These are phyloP conservation scores for Xanthoconium separans DNA, from an alignment of 1,284 basidiomycete species.

Conservation along the genomic window DNA sequence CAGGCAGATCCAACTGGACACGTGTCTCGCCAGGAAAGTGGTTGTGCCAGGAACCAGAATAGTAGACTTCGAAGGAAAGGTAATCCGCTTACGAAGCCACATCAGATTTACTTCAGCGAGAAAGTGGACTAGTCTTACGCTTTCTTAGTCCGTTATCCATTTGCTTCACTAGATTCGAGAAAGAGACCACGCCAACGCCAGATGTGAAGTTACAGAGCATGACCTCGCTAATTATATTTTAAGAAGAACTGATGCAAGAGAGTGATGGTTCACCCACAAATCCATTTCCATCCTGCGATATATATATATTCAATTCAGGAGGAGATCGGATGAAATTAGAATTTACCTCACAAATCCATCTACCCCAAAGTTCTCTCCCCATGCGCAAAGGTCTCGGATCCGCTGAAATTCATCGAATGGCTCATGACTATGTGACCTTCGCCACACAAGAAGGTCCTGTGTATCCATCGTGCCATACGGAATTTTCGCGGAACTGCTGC, in stretches of 20 bases:
- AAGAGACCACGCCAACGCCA: constrained; percentile 40
- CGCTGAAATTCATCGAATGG: constrained; percentile 28
- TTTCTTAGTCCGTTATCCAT: background rate
- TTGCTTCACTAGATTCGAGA: constrained; percentile 18
- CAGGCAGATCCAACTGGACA: constrained; percentile 32
- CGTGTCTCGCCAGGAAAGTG: constrained; percentile 37
- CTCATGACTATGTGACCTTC: constrained; percentile 18
- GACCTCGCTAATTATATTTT: constrained; percentile 40
- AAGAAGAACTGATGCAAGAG: background rate
- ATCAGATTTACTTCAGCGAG: background rate
- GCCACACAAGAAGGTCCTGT: constrained; percentile 44
- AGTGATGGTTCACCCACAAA: constrained; percentile 37
- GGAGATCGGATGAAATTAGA: background rate
- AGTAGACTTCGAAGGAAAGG: constrained; percentile 13
- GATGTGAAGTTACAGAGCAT: constrained; percentile 50
- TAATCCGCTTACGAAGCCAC: background rate
- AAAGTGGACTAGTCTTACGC: constrained; percentile 2
- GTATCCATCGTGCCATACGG: constrained; percentile 39
- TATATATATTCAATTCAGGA: background rate
- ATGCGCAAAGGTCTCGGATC: constrained; percentile 36
- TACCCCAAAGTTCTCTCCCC: constrained; percentile 36
- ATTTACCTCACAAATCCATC: constrained; percentile 41
- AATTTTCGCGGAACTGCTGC: constrained; percentile 40
- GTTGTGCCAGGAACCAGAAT: constrained; percentile 37
- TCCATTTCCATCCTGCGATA: constrained; percentile 45